These are phyloP conservation scores for Debaryomyces nepalensis DNA, from an alignment of 1,139 yeast species.

Conservation along the genomic window DNA sequence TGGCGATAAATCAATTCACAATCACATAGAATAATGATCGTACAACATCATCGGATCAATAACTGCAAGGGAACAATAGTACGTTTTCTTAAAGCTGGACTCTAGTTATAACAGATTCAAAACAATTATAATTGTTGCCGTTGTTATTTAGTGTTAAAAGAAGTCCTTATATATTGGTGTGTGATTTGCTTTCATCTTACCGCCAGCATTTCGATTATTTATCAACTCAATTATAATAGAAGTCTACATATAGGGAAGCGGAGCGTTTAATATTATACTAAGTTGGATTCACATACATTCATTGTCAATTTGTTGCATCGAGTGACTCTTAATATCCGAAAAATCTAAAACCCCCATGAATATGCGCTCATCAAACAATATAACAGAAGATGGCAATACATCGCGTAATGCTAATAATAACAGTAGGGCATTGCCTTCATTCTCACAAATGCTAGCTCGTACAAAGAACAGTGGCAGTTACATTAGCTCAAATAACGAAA, in stretches of 20 bases:
- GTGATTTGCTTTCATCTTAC: slow-evolving; percentile 9
- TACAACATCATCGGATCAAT: slow-evolving; percentile 3
- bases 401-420: slow-evolving; percentile 6
- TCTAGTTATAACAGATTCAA: not conserved
- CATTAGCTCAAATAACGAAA: not conserved
- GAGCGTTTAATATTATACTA: too few relatives aligned
- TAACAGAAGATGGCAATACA: slow-evolving; percentile 25
- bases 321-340: not conserved
- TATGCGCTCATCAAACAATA: slow-evolving; percentile 41
- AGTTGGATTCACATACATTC: too few relatives aligned
- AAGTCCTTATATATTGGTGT: slow-evolving; percentile 1
- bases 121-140: slow-evolving; percentile 1
- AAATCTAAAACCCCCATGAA: slow-evolving; percentile 2
- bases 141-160: not conserved
- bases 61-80: not conserved
- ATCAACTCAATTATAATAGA: not conserved
- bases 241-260: too few relatives aligned
- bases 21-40: slow-evolving; percentile 5
- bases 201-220: not conserved
- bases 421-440: slow-evolving; percentile 13
- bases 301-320: slow-evolving; percentile 1
- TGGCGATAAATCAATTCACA: slow-evolving; percentile 11
- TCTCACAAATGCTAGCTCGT: slow-evolving; percentile 11
- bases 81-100: not conserved
- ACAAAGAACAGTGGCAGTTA: slow-evolving; percentile 7